Evolutionary conservation across 805 yeast species (phyloP).

Genomic region (Tetrapisispora taiwanensis): DNA sequence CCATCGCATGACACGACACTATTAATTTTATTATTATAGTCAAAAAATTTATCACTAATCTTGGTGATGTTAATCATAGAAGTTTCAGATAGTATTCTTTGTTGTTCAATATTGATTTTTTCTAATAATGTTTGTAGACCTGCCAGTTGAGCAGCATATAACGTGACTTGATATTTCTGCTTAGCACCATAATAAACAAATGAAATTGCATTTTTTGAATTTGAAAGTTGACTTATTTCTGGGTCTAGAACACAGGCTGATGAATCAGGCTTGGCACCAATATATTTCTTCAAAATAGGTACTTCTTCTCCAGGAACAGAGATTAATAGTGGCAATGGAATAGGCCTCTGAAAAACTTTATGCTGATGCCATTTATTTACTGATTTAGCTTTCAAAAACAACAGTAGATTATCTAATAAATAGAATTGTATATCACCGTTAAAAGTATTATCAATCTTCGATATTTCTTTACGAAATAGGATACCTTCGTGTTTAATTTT

Average conservation of each 20-base stretch:
- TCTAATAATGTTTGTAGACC: slow-evolving; percentile 75
- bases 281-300: slow-evolving; percentile 45
- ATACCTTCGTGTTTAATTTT: slow-evolving; percentile 41
- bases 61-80: slow-evolving; percentile 74
- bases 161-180: slow-evolving; percentile 33
- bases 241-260: slow-evolving; percentile 23
- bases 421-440: slow-evolving; percentile 74
- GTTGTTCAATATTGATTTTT: slow-evolving; percentile 71
- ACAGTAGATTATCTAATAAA: slow-evolving; percentile 75
- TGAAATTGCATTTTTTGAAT: slow-evolving; percentile 27
- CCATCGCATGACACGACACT: slow-evolving; percentile 93
- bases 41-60: slow-evolving; percentile 66
- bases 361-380: slow-evolving; percentile 86
- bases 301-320: slow-evolving; percentile 71
- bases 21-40: slow-evolving; percentile 63
- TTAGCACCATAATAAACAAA: slow-evolving; percentile 30
- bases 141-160: slow-evolving; percentile 35
- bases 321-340: slow-evolving; percentile 67
- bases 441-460: slow-evolving; percentile 18
- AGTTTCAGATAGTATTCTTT: slow-evolving; percentile 54
- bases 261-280: slow-evolving; percentile 25
- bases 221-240: slow-evolving; percentile 12
- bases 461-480: slow-evolving; percentile 26
- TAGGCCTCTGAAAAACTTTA: slow-evolving; percentile 83
- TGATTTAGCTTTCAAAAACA: slow-evolving; percentile 76